These are phyloP conservation scores for Colletotrichum sp. DNA, from an alignment of 2,329 filamentous ascomycete species.

Conservation along the genomic window DNA sequence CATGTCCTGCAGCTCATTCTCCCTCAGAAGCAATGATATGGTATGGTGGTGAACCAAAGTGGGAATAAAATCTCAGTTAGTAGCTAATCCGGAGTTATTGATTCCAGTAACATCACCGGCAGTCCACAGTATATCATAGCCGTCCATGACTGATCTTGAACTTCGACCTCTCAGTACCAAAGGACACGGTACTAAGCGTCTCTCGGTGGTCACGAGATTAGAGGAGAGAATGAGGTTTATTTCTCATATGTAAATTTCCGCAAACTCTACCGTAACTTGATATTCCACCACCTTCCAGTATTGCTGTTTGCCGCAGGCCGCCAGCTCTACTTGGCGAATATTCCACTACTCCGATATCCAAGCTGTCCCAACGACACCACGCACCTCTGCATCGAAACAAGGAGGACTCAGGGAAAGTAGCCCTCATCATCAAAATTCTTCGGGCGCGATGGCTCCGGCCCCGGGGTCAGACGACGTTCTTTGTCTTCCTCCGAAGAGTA, in stretches of 20 bases:
- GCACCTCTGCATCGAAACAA: neutral
- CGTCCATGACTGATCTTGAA: neutral
- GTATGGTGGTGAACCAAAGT: no score
- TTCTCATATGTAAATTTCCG: neutral
- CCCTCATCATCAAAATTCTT: neutral
- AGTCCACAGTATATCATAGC: neutral
- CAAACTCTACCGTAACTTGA: neutral
- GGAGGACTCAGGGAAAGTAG: neutral
- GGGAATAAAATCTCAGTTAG: no score
- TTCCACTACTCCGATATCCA: neutral
- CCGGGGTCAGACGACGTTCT: neutral
- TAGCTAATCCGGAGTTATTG: no score
- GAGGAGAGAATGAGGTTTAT: neutral
- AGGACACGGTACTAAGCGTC: neutral
- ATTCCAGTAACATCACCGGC: no score
- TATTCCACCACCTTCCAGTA: neutral
- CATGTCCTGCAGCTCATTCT: no score
- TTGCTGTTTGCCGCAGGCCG: neutral
- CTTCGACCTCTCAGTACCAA: neutral
- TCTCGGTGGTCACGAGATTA: neutral
- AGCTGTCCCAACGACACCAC: neutral
- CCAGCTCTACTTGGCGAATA: neutral
- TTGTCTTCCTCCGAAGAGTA: neutral
- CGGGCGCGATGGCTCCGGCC: neutral
- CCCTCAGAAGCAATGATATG: no score